Evolutionary conservation across 2,329 filamentous ascomycete genomes (phyloP), one percentile per base, ranked within the genome.

Genomic region (Alternaria angustiovoidea): DNA sequence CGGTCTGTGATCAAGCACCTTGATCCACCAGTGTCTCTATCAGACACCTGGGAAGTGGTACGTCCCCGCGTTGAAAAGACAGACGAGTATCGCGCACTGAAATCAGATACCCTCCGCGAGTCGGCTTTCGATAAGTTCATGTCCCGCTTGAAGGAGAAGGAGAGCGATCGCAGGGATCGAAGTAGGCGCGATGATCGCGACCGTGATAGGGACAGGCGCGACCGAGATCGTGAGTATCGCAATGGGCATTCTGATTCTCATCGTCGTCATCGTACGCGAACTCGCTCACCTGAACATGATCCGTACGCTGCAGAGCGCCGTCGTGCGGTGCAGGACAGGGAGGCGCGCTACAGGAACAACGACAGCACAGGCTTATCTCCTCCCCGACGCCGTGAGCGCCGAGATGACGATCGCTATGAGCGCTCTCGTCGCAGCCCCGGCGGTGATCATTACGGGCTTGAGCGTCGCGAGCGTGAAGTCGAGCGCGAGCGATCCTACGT

Each of bases 271-370:
- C 82, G 82, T 67, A 85, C 92, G 70, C 87, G 88, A 70, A 96
- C 92, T 75, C 92, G 93, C 71, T 94, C 91, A 70, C 94, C 93
- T n/a, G 95, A 98, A 79, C 87, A 88, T 59, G 94, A 99, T 81
- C 88, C 92, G 20, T 99, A 99, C 79, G 95, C 98, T 80, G 95
- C 94, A 61, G 95, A 99, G 76, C 89, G 95, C 67, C 91, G 93
- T 72, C 95, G 94, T 78, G 94, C 94, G 43, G 94, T 95, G 75
- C 93, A 94, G 59, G 94, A 97, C 75, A 90, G 96, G 48, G 96
- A 98, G 81, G 91, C 94, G 67, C 94, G 96, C 71, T 96, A 97
- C 80, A 89, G 92, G 78, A 96, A 95, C 44, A 88, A 86, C 75
- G 89, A 89, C 80, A 88, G 88, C 81, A 91, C 90, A 66, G 82